Percentiles rank a stretch among this genome's conserved stretches.
Conservation (phyloP, 441 rosid genomes). For the Kokia cookei region DNA sequence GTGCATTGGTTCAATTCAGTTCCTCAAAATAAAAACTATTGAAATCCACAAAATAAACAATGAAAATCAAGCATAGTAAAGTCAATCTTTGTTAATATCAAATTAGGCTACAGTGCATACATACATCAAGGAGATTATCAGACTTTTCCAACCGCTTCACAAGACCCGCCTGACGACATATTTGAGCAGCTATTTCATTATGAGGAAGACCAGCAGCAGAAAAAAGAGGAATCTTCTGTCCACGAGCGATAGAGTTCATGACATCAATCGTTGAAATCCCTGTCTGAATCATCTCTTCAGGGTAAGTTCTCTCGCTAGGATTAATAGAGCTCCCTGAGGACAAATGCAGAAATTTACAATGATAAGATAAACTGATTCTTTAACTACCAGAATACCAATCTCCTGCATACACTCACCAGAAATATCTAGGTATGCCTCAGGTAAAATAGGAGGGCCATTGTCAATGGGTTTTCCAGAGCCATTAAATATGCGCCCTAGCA, state of each 20-base stretch:
- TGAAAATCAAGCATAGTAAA: not conserved
- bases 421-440: conserved; percentile 96
- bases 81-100: not conserved
- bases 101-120: not conserved
- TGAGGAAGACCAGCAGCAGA: conserved; percentile 99
- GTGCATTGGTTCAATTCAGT: not conserved
- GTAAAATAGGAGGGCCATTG: conserved; percentile 96
- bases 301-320: conserved; percentile 25
- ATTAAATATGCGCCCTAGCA: conserved; percentile 78
- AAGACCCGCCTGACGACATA: conserved; percentile 97
- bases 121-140: conserved; percentile 65
- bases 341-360: not conserved
- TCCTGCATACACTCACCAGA: conserved; percentile 41
- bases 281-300: conserved; percentile 21
- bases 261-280: conserved; percentile 99
- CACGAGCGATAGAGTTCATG: conserved; percentile 98
- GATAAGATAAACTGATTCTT: not conserved
- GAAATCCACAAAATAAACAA: not conserved
- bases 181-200: conserved; percentile 98
- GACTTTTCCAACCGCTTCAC: conserved; percentile 91
- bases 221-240: conserved; percentile 96
- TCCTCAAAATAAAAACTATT: not conserved
- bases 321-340: conserved; percentile 89
- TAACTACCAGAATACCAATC: not conserved
- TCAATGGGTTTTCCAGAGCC: conserved; percentile 99